Percentiles rank a stretch among this genome's conserved stretches.
These are phyloP conservation scores for Paspalum vaginatum DNA, from an alignment of 176 grass and related monocot species.

Conservation along the genomic window DNA sequence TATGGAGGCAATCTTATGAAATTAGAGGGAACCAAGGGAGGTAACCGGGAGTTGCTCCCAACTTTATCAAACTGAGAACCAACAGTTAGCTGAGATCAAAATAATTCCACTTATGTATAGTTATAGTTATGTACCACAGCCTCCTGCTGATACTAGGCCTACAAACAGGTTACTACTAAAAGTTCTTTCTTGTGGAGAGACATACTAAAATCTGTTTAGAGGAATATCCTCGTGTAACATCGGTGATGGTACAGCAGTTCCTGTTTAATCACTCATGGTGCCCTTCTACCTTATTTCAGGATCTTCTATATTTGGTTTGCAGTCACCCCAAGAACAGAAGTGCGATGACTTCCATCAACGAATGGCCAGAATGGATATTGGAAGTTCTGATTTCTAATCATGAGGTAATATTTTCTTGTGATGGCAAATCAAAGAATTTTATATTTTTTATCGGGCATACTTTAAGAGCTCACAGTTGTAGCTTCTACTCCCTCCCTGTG, in stretches of 20 bases:
- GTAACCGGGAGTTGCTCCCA: no score
- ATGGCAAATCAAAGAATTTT: slow-evolving; percentile 16
- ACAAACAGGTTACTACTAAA: neutral
- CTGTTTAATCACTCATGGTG: slow-evolving; percentile 47
- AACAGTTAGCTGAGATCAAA: neutral
- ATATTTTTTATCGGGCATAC: slow-evolving; percentile 17
- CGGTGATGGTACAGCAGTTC: neutral
- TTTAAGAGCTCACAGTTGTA: slow-evolving; percentile 29
- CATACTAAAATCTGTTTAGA: no score
- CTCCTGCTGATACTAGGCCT: neutral
- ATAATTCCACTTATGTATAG: neutral
- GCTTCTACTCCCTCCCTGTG: neutral
- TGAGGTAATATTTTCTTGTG: slow-evolving; percentile 56
- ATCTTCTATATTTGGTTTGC: slow-evolving; percentile 98
- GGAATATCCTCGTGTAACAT: no score
- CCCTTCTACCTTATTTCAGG: slow-evolving; percentile 71
- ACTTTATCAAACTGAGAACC: neutral
- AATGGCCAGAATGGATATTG: slow-evolving; percentile 99
- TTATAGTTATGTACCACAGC: neutral
- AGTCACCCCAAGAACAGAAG: slow-evolving; percentile 96
- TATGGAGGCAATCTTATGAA: no score
- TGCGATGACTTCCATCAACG: slow-evolving; percentile 66
- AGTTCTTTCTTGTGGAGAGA: no score
- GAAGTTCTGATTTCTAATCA: slow-evolving; percentile 97
- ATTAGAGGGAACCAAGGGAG: no score